A percentile compares a stretch with the other conserved stretches of the same genome.
Evolutionary conservation across 306 rosid genomes (phyloP).

Genomic region (Rosa lucieae): DNA sequence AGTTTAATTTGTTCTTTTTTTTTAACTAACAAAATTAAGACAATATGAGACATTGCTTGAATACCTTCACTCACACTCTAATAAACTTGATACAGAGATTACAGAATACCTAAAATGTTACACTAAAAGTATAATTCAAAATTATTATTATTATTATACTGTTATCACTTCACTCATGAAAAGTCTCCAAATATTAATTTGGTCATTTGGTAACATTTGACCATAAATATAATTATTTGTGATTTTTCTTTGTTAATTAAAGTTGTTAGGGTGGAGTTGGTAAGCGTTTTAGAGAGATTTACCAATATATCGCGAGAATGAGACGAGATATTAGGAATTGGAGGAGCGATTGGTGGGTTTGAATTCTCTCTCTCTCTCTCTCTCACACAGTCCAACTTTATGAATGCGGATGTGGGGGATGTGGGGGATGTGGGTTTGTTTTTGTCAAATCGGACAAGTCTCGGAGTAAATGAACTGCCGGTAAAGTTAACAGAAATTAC

Average conservation of each 20-base stretch:
- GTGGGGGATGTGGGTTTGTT: constrained; percentile 5
- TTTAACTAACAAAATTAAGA: no score
- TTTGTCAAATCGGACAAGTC: constrained; percentile 16
- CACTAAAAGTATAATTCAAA: not conserved
- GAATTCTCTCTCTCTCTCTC: not conserved
- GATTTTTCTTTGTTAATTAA: not conserved
- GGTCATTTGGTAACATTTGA: not conserved
- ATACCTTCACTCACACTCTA: no score
- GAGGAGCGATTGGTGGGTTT: constrained; percentile 8
- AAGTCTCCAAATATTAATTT: not conserved
- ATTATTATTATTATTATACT: no score
- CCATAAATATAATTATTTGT: not conserved
- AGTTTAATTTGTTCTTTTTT: not conserved
- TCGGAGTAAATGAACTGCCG: constrained; percentile 29
- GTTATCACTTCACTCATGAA: not conserved
- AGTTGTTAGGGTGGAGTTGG: constrained; percentile 31
- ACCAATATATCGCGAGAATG: constrained; percentile 29
- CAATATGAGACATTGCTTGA: no score
- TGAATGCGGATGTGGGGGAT: not conserved
- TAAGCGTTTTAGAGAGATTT: not conserved
- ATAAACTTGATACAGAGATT: not conserved
- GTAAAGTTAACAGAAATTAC: constrained; percentile 16
- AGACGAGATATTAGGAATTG: constrained; percentile 6
- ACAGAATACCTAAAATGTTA: not conserved
- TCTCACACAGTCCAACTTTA: not conserved